Evolutionary conservation across 2,329 filamentous ascomycete genomes (phyloP), one percentile per base, ranked within the genome.

Genomic region (Lithohypha guttulata): DNA sequence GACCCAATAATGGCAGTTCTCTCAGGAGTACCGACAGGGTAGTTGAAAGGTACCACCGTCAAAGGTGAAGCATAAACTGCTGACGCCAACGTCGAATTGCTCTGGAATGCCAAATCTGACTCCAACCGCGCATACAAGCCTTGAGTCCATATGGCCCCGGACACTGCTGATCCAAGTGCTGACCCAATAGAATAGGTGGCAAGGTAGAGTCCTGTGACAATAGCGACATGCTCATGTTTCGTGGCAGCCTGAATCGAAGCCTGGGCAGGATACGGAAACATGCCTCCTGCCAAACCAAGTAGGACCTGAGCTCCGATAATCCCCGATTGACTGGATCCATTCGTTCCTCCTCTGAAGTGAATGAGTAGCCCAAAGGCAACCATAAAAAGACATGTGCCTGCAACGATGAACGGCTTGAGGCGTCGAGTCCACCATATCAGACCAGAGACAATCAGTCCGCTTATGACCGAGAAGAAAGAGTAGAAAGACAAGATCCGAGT

Each of bases 321-420:
- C 19, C 77, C 77, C 1, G 68, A 64, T 41, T 72, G 62, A 43
- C 59, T 64, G 7, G 62, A 55, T 0, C 49, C 23, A 2, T 55
- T 59, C 0, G 61, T 51, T 4, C 68, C 66, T 23, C 75, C 75
- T n/a, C 77, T 73, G 61, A 65, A 81, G 48, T 66, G 64, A 51
- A 80, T 79, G 13, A 81, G 61, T 1, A 81, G 64, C 7, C 76
- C 77, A 46, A 79, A 80, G 1, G 76, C 75, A n/a, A 77, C 71
- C 51, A 76, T 63, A 60, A 76, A 80, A 2, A 80, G 62, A 6
- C 61, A 57, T 2, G 74, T 78, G 22, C 77, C 77, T 19, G 59
- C 58, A 26, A 80, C 56, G 51, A 80, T 78, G 55, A 81, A 77
- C n/a, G 64, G 54, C 52, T 81, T 81, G 52, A 79, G 66, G 17